Conservation (phyloP, 2,329 filamentous ascomycete species). For the Ophiognomonia clavigignenti-juglandacearum region DNA sequence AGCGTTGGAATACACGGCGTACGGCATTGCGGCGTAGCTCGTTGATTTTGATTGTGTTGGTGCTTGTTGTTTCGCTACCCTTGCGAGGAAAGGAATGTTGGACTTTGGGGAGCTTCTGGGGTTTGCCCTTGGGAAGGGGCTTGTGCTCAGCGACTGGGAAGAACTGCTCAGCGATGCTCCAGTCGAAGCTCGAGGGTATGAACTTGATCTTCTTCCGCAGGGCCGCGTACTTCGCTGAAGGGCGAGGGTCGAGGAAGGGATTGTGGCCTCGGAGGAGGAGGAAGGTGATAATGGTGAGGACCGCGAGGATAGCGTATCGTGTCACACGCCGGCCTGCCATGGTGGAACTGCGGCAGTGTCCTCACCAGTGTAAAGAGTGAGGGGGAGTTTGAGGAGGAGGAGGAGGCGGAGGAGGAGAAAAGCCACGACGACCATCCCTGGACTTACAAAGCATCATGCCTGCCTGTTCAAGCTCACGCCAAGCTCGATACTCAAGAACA, state of each 20-base stretch:
- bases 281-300: background rate
- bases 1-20: slow-evolving; percentile 36
- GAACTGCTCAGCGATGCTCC: slow-evolving; percentile 11
- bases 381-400: too few species aligned
- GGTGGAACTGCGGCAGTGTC: background rate
- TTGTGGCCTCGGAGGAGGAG: background rate
- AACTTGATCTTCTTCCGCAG: slow-evolving; percentile 1
- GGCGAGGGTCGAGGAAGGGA: background rate
- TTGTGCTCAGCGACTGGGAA: slow-evolving; percentile 78
- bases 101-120: slow-evolving; percentile 68
- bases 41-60: background rate
- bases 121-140: slow-evolving; percentile 64
- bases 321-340: background rate
- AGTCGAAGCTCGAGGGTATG: slow-evolving; percentile 8
- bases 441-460: too few species aligned
- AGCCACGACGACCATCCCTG: too few species aligned
- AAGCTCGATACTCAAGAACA: too few species aligned
- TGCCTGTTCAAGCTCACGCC: too few species aligned
- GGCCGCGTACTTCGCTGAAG: background rate
- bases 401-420: too few species aligned
- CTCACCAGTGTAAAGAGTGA: too few species aligned
- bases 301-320: background rate
- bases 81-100: slow-evolving; percentile 61
- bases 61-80: background rate
- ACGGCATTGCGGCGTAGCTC: slow-evolving; percentile 12